Evolutionary conservation across 345 rosid species (phyloP).

Genomic region (Mercurialis annua): DNA sequence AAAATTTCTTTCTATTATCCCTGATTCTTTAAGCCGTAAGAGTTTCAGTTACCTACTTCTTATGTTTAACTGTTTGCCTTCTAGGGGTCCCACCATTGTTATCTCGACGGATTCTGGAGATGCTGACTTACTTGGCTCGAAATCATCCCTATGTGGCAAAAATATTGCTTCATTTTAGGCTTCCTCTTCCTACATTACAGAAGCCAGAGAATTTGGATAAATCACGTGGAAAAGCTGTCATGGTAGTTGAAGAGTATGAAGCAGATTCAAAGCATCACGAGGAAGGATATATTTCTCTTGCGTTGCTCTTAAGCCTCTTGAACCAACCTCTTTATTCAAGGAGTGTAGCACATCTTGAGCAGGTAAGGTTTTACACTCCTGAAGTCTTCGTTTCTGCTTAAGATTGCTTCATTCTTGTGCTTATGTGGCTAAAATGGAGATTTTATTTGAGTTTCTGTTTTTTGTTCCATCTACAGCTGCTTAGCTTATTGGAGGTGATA

Average conservation of each 20-base stretch:
- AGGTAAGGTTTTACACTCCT: constrained; percentile 41
- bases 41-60: neutral
- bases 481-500: constrained; percentile 83
- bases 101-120: constrained; percentile 89
- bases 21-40: neutral
- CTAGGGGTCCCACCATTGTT: constrained; percentile 90
- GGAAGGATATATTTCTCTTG: constrained; percentile 55
- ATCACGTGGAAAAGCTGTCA: constrained; percentile 67
- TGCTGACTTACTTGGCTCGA: constrained; percentile 75
- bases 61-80: constrained; percentile 9
- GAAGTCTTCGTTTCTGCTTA: neutral
- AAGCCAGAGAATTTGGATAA: constrained; percentile 38
- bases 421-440: neutral
- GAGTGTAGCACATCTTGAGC: constrained; percentile 96
- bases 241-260: constrained; percentile 52
- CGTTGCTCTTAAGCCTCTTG: constrained; percentile 81
- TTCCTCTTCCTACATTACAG: constrained; percentile 43
- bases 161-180: constrained; percentile 65
- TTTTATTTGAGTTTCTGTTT: constrained; percentile 6
- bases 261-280: constrained; percentile 29
- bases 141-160: constrained; percentile 80
- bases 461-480: constrained; percentile 50
- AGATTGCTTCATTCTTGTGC: neutral
- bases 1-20: neutral
- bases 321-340: constrained; percentile 88